These are phyloP conservation scores for Cupressus sempervirens DNA, from an alignment of 75 land plant species.

Conservation along the genomic window DNA sequence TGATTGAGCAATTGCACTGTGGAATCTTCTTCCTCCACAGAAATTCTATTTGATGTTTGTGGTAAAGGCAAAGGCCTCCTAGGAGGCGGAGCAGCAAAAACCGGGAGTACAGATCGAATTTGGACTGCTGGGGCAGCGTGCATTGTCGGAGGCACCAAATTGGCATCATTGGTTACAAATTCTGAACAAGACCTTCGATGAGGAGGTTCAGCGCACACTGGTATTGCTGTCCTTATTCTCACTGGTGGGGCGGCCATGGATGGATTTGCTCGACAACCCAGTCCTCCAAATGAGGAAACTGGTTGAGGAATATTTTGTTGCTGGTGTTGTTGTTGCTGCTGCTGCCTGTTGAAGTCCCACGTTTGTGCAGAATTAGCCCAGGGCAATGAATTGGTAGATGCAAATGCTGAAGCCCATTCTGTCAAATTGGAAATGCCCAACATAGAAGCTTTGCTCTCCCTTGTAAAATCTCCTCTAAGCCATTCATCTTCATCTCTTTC, in stretches of 20 bases:
- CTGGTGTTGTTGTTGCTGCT: conserved; percentile 2
- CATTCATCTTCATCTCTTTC: conserved; percentile 42
- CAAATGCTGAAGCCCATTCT: conserved; percentile 5
- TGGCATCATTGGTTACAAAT: neutral
- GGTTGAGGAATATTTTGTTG: neutral
- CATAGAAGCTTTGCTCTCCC: neutral
- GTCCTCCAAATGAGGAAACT: neutral
- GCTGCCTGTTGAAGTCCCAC: conserved; percentile 11
- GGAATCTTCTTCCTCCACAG: conserved; percentile 1
- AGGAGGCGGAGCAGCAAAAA: conserved; percentile 46
- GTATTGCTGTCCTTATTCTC: conserved; percentile 23
- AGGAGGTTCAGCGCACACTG: conserved; percentile 31
- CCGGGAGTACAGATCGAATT: conserved; percentile 49
- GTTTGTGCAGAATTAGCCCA: conserved; percentile 18
- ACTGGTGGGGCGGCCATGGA: conserved; percentile 12
- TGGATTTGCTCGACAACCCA: neutral
- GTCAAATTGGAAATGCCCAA: conserved; percentile 2
- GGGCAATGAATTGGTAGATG: conserved; percentile 18
- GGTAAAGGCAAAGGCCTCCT: conserved; percentile 3
- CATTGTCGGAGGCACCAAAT: conserved; percentile 2
- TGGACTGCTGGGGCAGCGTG: conserved; percentile 44
- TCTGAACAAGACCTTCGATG: conserved; percentile 19
- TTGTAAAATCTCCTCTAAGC: conserved; percentile 17
- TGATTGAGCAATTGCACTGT: conserved; percentile 4
- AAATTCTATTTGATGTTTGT: neutral